A percentile compares a stretch with the other conserved stretches of the same genome.
phyloP scores from a whole-genome alignment of 495 filamentous ascomycete species.

The Tuber microsphaerosporum region DNA sequence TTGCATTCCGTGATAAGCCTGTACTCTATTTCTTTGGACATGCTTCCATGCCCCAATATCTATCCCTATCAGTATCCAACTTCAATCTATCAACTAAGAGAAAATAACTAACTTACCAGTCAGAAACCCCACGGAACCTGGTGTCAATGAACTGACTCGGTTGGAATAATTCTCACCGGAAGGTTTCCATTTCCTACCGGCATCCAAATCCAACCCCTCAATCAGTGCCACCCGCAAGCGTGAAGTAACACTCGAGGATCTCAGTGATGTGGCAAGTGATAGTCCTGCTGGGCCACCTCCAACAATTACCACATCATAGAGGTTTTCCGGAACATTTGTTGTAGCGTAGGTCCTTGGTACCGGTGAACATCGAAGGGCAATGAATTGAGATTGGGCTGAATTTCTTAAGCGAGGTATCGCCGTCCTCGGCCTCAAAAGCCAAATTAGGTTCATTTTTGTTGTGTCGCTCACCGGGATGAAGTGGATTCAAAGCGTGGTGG shows the following conservation, averaged over 20 bases:
- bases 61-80: background rate
- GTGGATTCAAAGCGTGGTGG: conserved; percentile 10
- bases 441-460: conserved; percentile 18
- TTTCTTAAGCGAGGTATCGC: background rate
- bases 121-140: conserved; percentile 65
- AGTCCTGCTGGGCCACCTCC: conserved; percentile 95
- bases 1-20: conserved; percentile 83
- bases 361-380: background rate
- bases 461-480: conserved; percentile 7
- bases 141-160: conserved; percentile 88
- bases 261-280: conserved; percentile 75
- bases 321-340: conserved; percentile 31
- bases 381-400: background rate
- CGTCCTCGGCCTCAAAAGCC: conserved; percentile 12
- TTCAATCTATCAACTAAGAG: background rate
- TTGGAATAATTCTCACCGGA: conserved; percentile 72
- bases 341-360: conserved; percentile 21
- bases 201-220: conserved; percentile 74
- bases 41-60: conserved; percentile 83
- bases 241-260: conserved; percentile 63
- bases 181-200: conserved; percentile 57
- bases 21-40: conserved; percentile 60
- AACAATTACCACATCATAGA: conserved; percentile 93
- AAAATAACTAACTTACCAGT: conserved; percentile 38
- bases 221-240: conserved; percentile 78